Evolutionary conservation across 805 yeast species (phyloP).

Genomic region (Candida xyloterini): DNA sequence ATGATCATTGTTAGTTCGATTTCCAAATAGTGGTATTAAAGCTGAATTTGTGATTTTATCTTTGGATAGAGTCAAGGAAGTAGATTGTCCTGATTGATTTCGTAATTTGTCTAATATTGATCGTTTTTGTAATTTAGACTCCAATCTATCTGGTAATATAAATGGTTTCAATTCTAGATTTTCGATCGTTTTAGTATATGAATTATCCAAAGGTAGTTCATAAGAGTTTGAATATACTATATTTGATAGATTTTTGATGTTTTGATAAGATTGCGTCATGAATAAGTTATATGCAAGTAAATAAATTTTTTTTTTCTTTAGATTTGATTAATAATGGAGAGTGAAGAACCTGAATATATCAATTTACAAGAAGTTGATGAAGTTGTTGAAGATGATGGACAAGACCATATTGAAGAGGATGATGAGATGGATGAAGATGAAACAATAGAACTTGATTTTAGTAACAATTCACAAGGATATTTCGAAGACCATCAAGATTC

Average conservation of each 20-base stretch:
- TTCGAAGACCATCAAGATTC: conserved; percentile 91
- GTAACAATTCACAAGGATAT: conserved; percentile 84
- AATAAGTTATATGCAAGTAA: not conserved
- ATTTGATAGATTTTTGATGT: conserved; percentile 2
- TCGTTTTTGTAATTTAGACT: conserved; percentile 4
- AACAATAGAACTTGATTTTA: conserved; percentile 73
- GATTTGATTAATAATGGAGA: conserved; percentile 3
- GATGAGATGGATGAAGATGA: conserved; percentile 40
- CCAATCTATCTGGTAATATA: conserved; percentile 4
- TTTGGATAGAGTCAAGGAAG: conserved; percentile 4
- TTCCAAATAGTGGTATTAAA: conserved; percentile 22
- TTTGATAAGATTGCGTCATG: conserved; percentile 4
- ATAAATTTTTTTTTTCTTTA: conserved; percentile 1
- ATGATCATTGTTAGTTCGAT: conserved; percentile 8
- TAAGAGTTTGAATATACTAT: not conserved
- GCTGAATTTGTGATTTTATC: conserved; percentile 18
- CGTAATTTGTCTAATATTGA: conserved; percentile 8
- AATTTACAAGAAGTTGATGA: conserved; percentile 32
- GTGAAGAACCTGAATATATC: conserved; percentile 29
- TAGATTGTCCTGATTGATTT: not conserved
- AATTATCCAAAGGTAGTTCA: conserved; percentile 1
- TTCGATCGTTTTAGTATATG: conserved; percentile 1
- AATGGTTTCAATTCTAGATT: conserved; percentile 1
- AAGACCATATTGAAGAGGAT: conserved; percentile 35
- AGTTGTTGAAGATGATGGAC: conserved; percentile 31